Conservation (phyloP, 768 basidiomycete genomes). For the Boletus vinaceobasis region DNA sequence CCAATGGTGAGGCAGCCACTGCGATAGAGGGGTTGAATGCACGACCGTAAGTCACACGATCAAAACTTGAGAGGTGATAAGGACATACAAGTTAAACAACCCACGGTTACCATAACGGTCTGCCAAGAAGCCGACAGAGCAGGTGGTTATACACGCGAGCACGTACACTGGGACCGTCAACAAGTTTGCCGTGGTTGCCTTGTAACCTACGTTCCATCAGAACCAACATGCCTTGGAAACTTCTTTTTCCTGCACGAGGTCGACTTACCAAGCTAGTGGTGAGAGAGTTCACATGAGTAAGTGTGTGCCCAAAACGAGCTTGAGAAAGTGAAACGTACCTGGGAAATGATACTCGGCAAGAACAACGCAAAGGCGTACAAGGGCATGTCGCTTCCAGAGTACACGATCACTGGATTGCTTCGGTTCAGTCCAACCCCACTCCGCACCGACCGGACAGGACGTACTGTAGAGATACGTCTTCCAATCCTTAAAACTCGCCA, state of each 20-base stretch:
- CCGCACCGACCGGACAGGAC: neutral
- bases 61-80: neutral
- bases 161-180: slow-evolving; percentile 76
- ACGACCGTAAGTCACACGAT: neutral
- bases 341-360: slow-evolving; percentile 73
- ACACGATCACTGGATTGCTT: slow-evolving; percentile 46
- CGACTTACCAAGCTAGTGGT: slow-evolving; percentile 38
- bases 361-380: slow-evolving; percentile 78
- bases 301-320: neutral
- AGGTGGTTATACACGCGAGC: slow-evolving; percentile 65
- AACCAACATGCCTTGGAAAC: neutral
- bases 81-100: slow-evolving; percentile 57
- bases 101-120: slow-evolving; percentile 62
- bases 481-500: slow-evolving; percentile 61
- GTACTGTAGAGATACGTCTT: slow-evolving; percentile 56
- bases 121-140: slow-evolving; percentile 57
- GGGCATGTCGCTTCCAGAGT: slow-evolving; percentile 57
- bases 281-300: neutral
- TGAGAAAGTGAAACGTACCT: slow-evolving; percentile 38
- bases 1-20: slow-evolving; percentile 30
- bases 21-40: neutral
- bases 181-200: slow-evolving; percentile 71
- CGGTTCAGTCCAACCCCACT: neutral
- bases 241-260: neutral
- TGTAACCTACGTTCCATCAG: slow-evolving; percentile 43